Evolutionary conservation across 2,329 filamentous ascomycete genomes (phyloP).

Genomic region (Colletotrichum ledebouriae): DNA sequence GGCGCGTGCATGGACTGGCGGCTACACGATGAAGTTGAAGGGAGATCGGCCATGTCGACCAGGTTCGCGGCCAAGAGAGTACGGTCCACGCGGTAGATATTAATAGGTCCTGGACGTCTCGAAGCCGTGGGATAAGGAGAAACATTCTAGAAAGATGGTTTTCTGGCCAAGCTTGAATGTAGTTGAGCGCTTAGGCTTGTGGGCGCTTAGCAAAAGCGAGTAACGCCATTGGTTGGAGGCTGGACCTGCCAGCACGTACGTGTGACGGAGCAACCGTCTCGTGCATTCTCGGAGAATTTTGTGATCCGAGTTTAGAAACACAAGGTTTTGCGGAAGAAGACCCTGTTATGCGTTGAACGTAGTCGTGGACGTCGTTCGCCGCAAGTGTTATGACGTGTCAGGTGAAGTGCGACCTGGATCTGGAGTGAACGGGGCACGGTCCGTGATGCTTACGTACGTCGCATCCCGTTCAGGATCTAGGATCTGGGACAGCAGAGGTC

Average conservation of each 20-base stretch:
- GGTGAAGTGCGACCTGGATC: not conserved
- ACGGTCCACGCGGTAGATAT: slow-evolving; percentile 39
- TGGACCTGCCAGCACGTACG: slow-evolving; percentile 15
- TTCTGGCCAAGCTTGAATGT: slow-evolving; percentile 21
- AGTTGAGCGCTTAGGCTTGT: slow-evolving; percentile 39
- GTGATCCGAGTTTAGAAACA: slow-evolving; percentile 35
- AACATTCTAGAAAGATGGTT: slow-evolving; percentile 33
- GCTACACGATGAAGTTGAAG: slow-evolving; percentile 10
- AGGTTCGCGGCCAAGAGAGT: slow-evolving; percentile 12
- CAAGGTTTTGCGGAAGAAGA: not conserved
- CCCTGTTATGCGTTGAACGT: not conserved
- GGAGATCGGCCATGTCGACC: slow-evolving; percentile 26
- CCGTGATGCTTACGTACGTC: too few species aligned
- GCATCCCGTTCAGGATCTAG: too few species aligned
- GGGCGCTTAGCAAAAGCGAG: slow-evolving; percentile 41
- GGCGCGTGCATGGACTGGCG: slow-evolving; percentile 34
- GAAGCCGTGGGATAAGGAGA: slow-evolving; percentile 13
- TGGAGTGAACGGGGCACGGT: too few species aligned
- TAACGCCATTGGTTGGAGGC: slow-evolving; percentile 30
- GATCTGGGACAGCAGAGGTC: too few species aligned
- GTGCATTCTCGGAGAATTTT: slow-evolving; percentile 36
- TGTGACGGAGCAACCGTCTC: slow-evolving; percentile 36
- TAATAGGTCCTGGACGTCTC: slow-evolving; percentile 31
- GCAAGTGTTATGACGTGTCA: not conserved
- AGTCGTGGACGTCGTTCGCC: slow-evolving; percentile 1